These are phyloP conservation scores for Lathyrus oleraceus DNA, from an alignment of 306 rosid genomes.

Conservation along the genomic window DNA sequence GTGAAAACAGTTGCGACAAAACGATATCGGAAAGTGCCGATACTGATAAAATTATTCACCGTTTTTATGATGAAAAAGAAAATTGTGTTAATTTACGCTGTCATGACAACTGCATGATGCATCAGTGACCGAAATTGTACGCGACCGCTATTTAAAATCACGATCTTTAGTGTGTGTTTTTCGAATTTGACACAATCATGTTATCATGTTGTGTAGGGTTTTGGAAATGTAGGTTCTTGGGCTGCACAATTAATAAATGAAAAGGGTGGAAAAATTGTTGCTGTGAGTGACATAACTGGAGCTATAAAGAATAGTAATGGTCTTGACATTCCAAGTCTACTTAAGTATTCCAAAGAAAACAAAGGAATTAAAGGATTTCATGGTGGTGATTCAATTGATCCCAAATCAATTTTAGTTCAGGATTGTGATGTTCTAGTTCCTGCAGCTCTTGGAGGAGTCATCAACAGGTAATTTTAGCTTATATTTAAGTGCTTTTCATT, in stretches of 20 bases:
- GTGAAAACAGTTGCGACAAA: no score
- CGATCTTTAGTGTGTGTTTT: background rate
- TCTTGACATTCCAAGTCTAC: slow-evolving; percentile 69
- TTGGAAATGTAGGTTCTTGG: slow-evolving; percentile 96
- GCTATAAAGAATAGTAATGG: slow-evolving; percentile 77
- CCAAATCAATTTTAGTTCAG: slow-evolving; percentile 64
- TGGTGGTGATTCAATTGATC: slow-evolving; percentile 66
- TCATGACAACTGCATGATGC: no score
- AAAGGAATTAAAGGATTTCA: slow-evolving; percentile 67
- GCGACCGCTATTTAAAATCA: no score
- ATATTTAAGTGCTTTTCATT: background rate
- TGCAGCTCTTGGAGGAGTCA: slow-evolving; percentile 98
- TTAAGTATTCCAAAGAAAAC: slow-evolving; percentile 57
- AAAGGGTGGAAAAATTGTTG: slow-evolving; percentile 85
- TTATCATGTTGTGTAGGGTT: slow-evolving; percentile 53
- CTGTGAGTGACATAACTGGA: slow-evolving; percentile 85
- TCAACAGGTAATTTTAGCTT: slow-evolving; percentile 54
- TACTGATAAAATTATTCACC: no score
- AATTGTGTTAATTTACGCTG: no score
- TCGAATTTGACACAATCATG: background rate
- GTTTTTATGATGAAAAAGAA: no score
- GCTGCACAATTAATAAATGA: slow-evolving; percentile 79
- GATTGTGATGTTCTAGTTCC: slow-evolving; percentile 87
- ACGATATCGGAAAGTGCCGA: no score
- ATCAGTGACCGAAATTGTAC: no score